These are phyloP conservation scores for Penicillium sp. DNA, from an alignment of 2,329 filamentous ascomycete species.

Conservation along the genomic window DNA sequence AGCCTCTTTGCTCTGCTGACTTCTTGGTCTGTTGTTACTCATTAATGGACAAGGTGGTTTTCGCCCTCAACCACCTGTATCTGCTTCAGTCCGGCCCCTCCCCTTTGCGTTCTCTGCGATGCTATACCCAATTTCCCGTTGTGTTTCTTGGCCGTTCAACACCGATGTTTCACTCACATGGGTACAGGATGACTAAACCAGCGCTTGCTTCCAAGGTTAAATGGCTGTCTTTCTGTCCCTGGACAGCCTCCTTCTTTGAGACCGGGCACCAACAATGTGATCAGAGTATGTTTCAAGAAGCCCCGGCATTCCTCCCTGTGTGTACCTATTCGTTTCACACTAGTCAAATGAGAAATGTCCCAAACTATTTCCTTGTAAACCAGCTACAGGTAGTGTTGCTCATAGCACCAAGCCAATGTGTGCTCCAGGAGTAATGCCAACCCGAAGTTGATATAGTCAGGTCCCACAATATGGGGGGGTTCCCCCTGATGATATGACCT, in stretches of 20 bases:
- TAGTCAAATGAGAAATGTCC: background rate
- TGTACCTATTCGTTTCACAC: background rate
- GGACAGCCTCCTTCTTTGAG: background rate
- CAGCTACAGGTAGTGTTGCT: background rate
- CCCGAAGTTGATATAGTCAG: background rate
- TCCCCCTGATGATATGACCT: background rate
- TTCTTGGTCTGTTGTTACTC: background rate
- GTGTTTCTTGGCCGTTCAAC: background rate
- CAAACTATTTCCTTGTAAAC: background rate
- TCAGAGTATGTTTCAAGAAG: background rate
- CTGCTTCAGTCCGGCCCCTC: background rate
- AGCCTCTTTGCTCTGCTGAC: background rate
- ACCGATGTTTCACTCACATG: background rate
- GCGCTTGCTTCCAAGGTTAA: slow-evolving; percentile 2
- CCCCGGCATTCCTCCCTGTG: background rate
- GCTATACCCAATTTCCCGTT: background rate
- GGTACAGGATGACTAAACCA: slow-evolving; percentile 4
- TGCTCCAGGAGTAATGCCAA: background rate
- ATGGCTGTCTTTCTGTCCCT: background rate
- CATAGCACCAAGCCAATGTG: background rate
- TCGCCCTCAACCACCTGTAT: background rate
- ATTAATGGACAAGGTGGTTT: background rate
- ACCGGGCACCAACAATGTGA: background rate
- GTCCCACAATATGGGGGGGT: background rate
- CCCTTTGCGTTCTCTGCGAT: background rate